Evolutionary conservation across 495 filamentous ascomycete genomes (phyloP), one percentile per base, ranked within the genome.

Genomic region (Aspergillus kassunensis): DNA sequence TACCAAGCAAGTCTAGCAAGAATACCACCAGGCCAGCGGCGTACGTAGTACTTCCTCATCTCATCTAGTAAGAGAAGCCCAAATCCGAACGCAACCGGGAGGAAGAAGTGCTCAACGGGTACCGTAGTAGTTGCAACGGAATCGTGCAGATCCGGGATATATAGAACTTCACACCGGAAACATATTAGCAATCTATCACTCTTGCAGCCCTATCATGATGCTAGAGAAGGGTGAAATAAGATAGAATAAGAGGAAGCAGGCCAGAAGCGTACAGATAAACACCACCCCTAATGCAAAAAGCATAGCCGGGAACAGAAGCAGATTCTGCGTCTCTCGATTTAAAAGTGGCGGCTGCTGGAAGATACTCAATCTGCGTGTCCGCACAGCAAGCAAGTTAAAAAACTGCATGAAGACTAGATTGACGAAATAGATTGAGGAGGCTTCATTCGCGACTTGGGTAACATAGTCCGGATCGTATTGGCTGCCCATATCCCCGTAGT

Each of bases 331-430:
- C 8, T 59, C 46, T 49, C 75, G 76, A 53, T 81, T 82, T 60
- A 82, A 78, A 7, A 74, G 57, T 0, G 84, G 85, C 6, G 82
- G 79, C 13, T 85, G 81, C 46, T 86, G 80, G 57, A 89, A 80
- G 48, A 88, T 80, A 44, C 72, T 79, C 33, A 87, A 74, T n/a
- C 81, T 76, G 1, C 82, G 66, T 9, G 82, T 87, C 15, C 85
- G 79, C 5, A 85, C 69, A 5, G 75, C 77, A 46, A 88, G 73
- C 10, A 89, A 72, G 59, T 83, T 87, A 68, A 86, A 87, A 71
- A 79, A 86, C 78, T 89, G 86, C 60, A 66, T 63, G 25, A 71
- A 47, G 21, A 71, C 59, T 3, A 71, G 51, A 20, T 58, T 67
- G 36, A 67, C 56, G 41, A 70, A 68, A 45, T 68, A 68, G 16